phyloP scores from a whole-genome alignment of 371 early-diverging fungal genomes.

The Apophysomyces ossiformis region DNA sequence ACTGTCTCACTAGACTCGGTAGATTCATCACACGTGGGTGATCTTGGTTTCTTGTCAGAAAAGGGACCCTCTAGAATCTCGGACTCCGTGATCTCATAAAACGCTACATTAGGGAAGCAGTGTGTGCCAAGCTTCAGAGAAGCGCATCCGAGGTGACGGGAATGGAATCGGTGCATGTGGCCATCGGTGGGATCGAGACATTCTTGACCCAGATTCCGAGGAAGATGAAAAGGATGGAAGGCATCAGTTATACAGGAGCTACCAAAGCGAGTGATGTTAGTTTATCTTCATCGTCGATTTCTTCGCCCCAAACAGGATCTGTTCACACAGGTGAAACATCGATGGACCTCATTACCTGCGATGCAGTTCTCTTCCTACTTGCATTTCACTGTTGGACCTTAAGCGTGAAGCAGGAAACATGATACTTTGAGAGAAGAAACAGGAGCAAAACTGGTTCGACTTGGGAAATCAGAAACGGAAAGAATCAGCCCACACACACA shows the following conservation, averaged over 20 bases:
- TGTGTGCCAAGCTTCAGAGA: constrained; percentile 30
- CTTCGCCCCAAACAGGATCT: background rate
- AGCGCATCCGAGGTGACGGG: constrained; percentile 40
- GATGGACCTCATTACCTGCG: constrained; percentile 17
- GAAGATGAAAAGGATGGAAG: constrained; percentile 30
- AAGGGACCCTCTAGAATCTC: constrained; percentile 43
- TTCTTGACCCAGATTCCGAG: constrained; percentile 22
- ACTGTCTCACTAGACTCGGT: background rate
- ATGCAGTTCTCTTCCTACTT: constrained; percentile 14
- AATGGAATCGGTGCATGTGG: constrained; percentile 28
- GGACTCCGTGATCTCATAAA: constrained; percentile 50
- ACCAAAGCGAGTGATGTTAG: constrained; percentile 2
- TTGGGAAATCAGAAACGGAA: constrained; percentile 5
- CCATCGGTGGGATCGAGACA: constrained; percentile 27
- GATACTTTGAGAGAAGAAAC: background rate
- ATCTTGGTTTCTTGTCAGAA: constrained; percentile 13
- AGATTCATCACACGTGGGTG: constrained; percentile 1
- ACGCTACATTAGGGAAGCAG: constrained; percentile 26
- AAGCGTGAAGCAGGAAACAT: constrained; percentile 3
- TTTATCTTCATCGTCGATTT: background rate
- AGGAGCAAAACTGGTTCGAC: constrained; percentile 1
- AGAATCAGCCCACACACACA: constrained; percentile 6
- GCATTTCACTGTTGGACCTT: constrained; percentile 21
- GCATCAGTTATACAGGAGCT: constrained; percentile 27
- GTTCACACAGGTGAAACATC: constrained; percentile 2